A percentile compares a stretch with the other conserved stretches of the same genome.
Evolutionary conservation across 1,284 basidiomycete species (phyloP).

Genomic region (Melampsora larici-populina): DNA sequence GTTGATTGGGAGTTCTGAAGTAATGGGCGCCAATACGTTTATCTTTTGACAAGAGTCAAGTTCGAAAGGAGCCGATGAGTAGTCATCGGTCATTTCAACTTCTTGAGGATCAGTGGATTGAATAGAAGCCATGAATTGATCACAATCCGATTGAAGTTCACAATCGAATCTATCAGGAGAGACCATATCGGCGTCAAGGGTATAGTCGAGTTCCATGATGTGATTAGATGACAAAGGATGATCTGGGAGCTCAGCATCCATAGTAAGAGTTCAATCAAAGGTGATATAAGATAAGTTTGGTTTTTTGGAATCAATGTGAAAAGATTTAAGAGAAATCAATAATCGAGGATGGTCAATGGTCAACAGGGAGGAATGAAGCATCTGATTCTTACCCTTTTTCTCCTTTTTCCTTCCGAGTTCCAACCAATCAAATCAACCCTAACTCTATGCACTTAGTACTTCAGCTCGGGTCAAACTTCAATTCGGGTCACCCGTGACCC

Average conservation of each 20-base stretch:
- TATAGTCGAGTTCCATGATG: conserved; percentile 20
- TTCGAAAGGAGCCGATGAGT: background rate
- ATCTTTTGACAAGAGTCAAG: background rate
- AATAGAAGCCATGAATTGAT: conserved; percentile 8
- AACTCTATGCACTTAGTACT: too few relatives aligned
- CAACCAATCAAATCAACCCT: too few relatives aligned
- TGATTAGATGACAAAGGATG: background rate
- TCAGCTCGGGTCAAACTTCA: too few relatives aligned
- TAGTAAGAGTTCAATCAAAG: background rate
- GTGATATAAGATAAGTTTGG: too few relatives aligned
- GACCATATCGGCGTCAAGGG: conserved; percentile 15
- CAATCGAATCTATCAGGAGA: background rate
- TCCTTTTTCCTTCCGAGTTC: too few relatives aligned
- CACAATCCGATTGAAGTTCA: background rate
- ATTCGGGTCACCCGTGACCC: too few relatives aligned
- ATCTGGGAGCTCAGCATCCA: background rate
- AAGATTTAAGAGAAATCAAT: too few relatives aligned
- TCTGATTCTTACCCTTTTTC: too few relatives aligned
- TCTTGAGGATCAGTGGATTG: background rate
- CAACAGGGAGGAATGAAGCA: too few relatives aligned
- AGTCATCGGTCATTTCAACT: conserved; percentile 20
- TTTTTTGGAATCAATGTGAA: too few relatives aligned
- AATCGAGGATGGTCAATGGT: too few relatives aligned
- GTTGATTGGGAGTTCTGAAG: background rate
- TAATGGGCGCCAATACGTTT: background rate